A percentile compares a stretch with the other conserved stretches of the same genome.
These are phyloP conservation scores for Mucor circinelloides DNA, from an alignment of 371 early-diverging fungal genomes.

Conservation along the genomic window DNA sequence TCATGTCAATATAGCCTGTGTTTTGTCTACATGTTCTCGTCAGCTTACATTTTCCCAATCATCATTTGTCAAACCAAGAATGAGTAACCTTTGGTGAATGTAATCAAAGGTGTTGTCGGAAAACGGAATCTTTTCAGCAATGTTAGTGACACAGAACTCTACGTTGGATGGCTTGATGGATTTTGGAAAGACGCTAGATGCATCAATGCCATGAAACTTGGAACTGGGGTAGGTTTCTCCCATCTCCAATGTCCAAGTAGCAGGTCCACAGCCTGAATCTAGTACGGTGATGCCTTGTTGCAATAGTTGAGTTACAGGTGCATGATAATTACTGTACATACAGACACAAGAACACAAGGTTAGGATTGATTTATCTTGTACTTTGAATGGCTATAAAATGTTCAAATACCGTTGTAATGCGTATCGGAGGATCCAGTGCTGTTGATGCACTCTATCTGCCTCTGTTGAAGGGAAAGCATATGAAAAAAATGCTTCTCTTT, in stretches of 20 bases:
- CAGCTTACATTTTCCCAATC: constrained; percentile 16
- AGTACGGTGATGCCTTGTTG: constrained; percentile 21
- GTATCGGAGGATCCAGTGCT: constrained; percentile 28
- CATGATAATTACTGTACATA: constrained; percentile 28
- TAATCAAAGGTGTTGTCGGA: constrained; percentile 28
- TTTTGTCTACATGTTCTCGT: too few species aligned
- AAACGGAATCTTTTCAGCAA: constrained; percentile 24
- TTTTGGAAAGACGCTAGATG: constrained; percentile 20
- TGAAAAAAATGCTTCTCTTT: neutral
- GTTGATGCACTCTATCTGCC: constrained; percentile 26
- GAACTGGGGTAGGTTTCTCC: constrained; percentile 42
- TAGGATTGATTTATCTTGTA: neutral
- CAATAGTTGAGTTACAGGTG: constrained; percentile 17
- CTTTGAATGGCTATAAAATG: neutral
- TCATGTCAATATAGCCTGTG: too few species aligned
- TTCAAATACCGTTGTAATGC: constrained; percentile 22
- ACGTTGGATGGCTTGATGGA: constrained; percentile 27
- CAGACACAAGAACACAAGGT: neutral
- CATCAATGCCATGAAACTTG: constrained; percentile 46
- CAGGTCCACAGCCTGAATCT: constrained; percentile 31
- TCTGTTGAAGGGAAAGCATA: neutral
- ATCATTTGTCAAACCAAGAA: constrained; percentile 9
- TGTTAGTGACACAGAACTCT: constrained; percentile 16
- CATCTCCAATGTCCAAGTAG: constrained; percentile 42
- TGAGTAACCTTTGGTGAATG: constrained; percentile 21